Base-by-base conservation (phyloP, 2,329 filamentous ascomycete species). In the Arthrobotrys sphaeroides region DNA sequence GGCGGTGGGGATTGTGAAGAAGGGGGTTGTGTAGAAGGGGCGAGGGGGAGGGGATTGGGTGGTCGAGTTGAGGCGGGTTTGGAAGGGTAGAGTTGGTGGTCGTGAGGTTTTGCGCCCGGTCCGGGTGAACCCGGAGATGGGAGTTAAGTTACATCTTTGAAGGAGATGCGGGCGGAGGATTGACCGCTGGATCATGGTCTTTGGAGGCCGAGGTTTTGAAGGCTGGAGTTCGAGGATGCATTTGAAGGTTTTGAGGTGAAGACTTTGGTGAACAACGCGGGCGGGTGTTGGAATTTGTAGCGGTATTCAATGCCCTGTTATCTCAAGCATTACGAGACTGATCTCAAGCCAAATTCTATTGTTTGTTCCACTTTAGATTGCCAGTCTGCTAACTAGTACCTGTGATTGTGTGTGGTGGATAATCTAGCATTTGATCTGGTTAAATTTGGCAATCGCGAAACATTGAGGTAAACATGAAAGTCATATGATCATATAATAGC, bases 1-100 rank as follows among this genome's bases (percentile, higher is more conserved):
- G 42, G 73, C 61, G 20, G 75, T 60, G 20, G 67, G 69, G 31
- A 67, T 40, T 5, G 66, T 53, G 47, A 69, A 75, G 59, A 75
- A 69, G n/a, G 57, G 72, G 2, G 55, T 22, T 4, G 64, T 57
- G 55, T 68, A 74, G 62, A 74, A 74, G 1, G 62, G 36, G 6
- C 72, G 64, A 33, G 40, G 24, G 16, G 60, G 20, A 33, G 47
- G 16, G n/a, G n/a, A 16, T 51, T 24, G 5, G 13, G 13, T 7
- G 5, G 20, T 16, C 22, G 68, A 5, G 53, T 45, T 36, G 51
- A 31, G 33, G 13, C 45, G 49, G 18, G 12, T 61, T 38, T 59
- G 42, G 36, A 40, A 61, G 2, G 7, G 18, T 20, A 24, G 31
- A 28, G 13, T 38, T 42, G n/a, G n/a, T 33, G 26, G 7, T 18